phyloP scores from a whole-genome alignment of 192 early-diverging fungal genomes.

The Martensiomyces pterosporus region DNA sequence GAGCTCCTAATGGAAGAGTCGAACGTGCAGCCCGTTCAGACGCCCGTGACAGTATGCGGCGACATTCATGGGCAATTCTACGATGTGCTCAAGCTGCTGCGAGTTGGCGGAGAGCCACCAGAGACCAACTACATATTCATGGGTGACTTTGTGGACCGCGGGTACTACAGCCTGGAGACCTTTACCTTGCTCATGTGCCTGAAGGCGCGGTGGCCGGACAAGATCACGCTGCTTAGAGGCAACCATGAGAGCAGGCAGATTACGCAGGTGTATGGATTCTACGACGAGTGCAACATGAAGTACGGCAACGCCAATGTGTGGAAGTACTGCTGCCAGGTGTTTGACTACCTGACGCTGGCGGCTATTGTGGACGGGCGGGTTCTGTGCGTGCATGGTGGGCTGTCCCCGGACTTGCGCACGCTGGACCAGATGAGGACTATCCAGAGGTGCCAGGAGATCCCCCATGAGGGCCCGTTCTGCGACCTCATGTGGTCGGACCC shows the following conservation, averaged over 20 bases:
- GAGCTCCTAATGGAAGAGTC: slow-evolving; percentile 97
- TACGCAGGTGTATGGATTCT: slow-evolving; percentile 97
- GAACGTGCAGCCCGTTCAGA: slow-evolving; percentile 94
- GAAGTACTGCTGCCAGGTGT: slow-evolving; percentile 93
- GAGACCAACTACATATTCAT: slow-evolving; percentile 97
- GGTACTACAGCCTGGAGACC: slow-evolving; percentile 95
- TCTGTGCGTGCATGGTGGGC: slow-evolving; percentile 93
- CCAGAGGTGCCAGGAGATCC: slow-evolving; percentile 78
- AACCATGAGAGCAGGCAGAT: slow-evolving; percentile 98
- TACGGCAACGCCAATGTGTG: slow-evolving; percentile 85
- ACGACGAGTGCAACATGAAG: slow-evolving; percentile 87
- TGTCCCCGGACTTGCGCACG: slow-evolving; percentile 89
- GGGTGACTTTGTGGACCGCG: slow-evolving; percentile 99
- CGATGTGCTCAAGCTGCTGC: slow-evolving; percentile 92
- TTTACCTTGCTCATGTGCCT: slow-evolving; percentile 89
- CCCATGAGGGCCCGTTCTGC: slow-evolving; percentile 50
- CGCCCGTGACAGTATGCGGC: slow-evolving; percentile 96
- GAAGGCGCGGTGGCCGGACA: slow-evolving; percentile 96
- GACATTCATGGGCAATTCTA: slow-evolving; percentile 99
- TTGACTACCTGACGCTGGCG: slow-evolving; percentile 88
- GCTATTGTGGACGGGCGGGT: slow-evolving; percentile 88
- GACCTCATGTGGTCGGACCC: slow-evolving; percentile 50
- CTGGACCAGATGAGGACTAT: slow-evolving; percentile 93
- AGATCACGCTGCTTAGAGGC: slow-evolving; percentile 90
- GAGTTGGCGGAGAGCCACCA: slow-evolving; percentile 92